These are phyloP conservation scores for Phytophthora citrophthora DNA, from an alignment of 352 stramenopile species.

Conservation along the genomic window DNA sequence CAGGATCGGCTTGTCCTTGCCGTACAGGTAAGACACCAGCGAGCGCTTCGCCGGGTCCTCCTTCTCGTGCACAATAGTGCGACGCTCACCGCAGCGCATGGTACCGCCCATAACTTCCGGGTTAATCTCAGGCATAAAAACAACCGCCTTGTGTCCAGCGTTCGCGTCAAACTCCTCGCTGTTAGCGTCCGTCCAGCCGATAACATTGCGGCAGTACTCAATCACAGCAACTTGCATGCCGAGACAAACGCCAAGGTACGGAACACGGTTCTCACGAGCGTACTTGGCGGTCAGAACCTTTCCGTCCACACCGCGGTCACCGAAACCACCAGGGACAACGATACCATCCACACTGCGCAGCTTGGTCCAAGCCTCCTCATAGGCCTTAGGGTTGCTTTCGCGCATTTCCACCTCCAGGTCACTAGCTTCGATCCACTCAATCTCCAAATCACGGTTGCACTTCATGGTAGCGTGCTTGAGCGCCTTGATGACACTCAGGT, in stretches of 20 bases:
- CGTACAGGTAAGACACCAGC: slow-evolving; percentile 93
- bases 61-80: slow-evolving; percentile 93
- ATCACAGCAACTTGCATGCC: slow-evolving; percentile 96
- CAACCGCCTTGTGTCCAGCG: slow-evolving; percentile 93
- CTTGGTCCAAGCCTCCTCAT: slow-evolving; percentile 93
- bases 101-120: slow-evolving; percentile 98
- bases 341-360: slow-evolving; percentile 94
- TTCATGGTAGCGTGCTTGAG: slow-evolving; percentile 96
- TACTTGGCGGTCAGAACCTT: slow-evolving; percentile 98
- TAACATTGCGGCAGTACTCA: slow-evolving; percentile 96
- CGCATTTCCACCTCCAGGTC: slow-evolving; percentile 92
- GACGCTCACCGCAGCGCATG: slow-evolving; percentile 98
- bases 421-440: slow-evolving; percentile 98
- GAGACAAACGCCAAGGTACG: slow-evolving; percentile 98
- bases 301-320: slow-evolving; percentile 97
- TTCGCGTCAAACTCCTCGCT: slow-evolving; percentile 95
- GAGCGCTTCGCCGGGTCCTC: slow-evolving; percentile 82
- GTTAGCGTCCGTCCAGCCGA: slow-evolving; percentile 94
- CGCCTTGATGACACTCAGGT: slow-evolving; percentile 98
- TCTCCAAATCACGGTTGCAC: slow-evolving; percentile 92
- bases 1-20: slow-evolving; percentile 88
- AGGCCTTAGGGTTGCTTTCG: slow-evolving; percentile 65
- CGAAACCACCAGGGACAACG: slow-evolving; percentile 99
- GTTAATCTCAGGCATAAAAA: slow-evolving; percentile 99
- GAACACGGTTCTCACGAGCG: slow-evolving; percentile 94